Evolutionary conservation across 1,284 basidiomycete species (phyloP).

Genomic region (Sphagnurus paluster): DNA sequence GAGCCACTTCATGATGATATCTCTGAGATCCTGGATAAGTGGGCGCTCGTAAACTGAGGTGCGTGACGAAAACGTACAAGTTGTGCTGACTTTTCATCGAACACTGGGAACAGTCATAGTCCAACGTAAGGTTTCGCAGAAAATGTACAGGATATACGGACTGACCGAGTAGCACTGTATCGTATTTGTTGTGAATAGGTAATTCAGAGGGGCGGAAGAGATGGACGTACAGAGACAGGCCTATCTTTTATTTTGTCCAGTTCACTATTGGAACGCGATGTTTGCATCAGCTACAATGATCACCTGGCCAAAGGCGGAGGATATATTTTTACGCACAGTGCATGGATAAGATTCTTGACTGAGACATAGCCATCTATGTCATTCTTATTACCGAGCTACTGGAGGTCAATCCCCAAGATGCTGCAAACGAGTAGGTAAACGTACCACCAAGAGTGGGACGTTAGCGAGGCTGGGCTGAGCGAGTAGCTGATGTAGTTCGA

Average conservation of each 20-base stretch:
- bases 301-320: too few species aligned
- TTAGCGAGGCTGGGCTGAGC: slow-evolving; percentile 71
- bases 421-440: slow-evolving; percentile 24
- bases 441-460: slow-evolving; percentile 86
- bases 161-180: slow-evolving; percentile 78
- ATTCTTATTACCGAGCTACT: slow-evolving; percentile 93
- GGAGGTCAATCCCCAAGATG: neutral
- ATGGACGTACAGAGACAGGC: slow-evolving; percentile 81
- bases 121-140: slow-evolving; percentile 13
- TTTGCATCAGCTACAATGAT: too few species aligned
- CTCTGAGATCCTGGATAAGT: slow-evolving; percentile 39
- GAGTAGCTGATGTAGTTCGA: slow-evolving; percentile 89
- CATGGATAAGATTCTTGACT: slow-evolving; percentile 85
- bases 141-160: slow-evolving; percentile 5
- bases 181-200: slow-evolving; percentile 13
- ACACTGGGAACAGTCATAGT: slow-evolving; percentile 47
- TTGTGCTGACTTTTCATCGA: slow-evolving; percentile 96
- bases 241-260: slow-evolving; percentile 82
- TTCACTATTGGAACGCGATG: slow-evolving; percentile 50
- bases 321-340: slow-evolving; percentile 65
- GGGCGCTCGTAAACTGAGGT: neutral
- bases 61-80: slow-evolving; percentile 49
- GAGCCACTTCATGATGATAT: slow-evolving; percentile 76
- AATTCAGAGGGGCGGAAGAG: neutral
- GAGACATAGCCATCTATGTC: slow-evolving; percentile 80